Conservation (phyloP, 192 early-diverging fungal species). For the Backusella sp. region DNA sequence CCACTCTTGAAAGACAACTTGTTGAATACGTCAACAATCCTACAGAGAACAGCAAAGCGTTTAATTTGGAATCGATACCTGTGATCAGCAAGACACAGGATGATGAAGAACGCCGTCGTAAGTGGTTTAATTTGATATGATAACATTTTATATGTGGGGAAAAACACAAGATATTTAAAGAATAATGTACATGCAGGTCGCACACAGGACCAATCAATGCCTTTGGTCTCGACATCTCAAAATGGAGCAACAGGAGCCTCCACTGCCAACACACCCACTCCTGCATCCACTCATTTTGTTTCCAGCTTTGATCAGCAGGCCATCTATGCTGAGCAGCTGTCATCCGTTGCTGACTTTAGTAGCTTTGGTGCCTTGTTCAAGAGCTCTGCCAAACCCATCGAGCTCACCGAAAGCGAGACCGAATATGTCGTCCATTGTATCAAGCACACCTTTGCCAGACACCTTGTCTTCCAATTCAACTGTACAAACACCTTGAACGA, state of each 20-base stretch:
- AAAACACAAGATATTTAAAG: too few relatives aligned
- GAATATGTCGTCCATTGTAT: slow-evolving; percentile 94
- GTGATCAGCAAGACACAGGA: slow-evolving; percentile 86
- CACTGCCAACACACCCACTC: not conserved
- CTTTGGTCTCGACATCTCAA: not conserved
- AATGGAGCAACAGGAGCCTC: not conserved
- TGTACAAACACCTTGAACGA: slow-evolving; percentile 95
- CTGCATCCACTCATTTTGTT: not conserved
- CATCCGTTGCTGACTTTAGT: slow-evolving; percentile 79
- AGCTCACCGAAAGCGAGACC: slow-evolving; percentile 92
- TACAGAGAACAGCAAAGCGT: slow-evolving; percentile 60
- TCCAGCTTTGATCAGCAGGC: slow-evolving; percentile 60
- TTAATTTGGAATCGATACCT: slow-evolving; percentile 79
- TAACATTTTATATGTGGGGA: too few relatives aligned
- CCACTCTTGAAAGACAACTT: slow-evolving; percentile 83
- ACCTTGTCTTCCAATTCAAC: slow-evolving; percentile 97
- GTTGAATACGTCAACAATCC: slow-evolving; percentile 81
- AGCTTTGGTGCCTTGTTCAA: slow-evolving; percentile 86
- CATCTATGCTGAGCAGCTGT: slow-evolving; percentile 75
- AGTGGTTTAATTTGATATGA: slow-evolving; percentile 11
- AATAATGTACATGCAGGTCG: not conserved
- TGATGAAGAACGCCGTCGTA: slow-evolving; percentile 72
- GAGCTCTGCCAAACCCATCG: slow-evolving; percentile 68
- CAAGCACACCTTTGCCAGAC: slow-evolving; percentile 88
- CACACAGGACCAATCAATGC: not conserved